Evolutionary conservation across 176 grass and related monocot species (phyloP).

Genomic region (Canna indica): DNA sequence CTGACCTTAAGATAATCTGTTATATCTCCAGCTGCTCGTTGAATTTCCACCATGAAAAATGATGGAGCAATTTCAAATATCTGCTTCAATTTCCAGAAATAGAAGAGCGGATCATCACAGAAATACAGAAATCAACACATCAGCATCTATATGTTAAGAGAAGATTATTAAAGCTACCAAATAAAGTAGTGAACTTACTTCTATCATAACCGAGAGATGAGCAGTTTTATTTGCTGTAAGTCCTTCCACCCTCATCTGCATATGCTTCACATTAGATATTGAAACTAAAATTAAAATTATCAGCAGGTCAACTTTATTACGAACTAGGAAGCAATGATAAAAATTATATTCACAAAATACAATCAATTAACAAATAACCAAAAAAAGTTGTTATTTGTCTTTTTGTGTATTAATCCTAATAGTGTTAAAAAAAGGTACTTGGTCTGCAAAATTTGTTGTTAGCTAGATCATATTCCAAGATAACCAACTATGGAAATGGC

Average conservation of each 20-base stretch:
- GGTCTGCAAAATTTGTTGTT: too few relatives aligned
- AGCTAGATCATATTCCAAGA: too few relatives aligned
- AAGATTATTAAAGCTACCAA: slow-evolving; percentile 10
- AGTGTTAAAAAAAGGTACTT: too few relatives aligned
- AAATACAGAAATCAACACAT: not conserved
- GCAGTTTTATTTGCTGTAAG: slow-evolving; percentile 52
- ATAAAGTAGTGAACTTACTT: slow-evolving; percentile 50
- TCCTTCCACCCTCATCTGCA: slow-evolving; percentile 84
- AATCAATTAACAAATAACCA: too few relatives aligned
- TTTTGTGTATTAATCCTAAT: too few relatives aligned
- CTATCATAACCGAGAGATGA: slow-evolving; percentile 80
- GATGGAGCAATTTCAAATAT: slow-evolving; percentile 94
- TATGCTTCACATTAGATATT: not conserved
- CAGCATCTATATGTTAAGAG: not conserved
- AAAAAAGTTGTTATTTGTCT: too few relatives aligned
- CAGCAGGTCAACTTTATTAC: not conserved
- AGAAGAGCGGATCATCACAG: slow-evolving; percentile 2
- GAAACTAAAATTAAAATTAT: not conserved
- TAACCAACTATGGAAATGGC: too few relatives aligned
- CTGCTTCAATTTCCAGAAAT: slow-evolving; percentile 29
- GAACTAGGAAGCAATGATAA: not conserved
- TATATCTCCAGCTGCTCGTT: slow-evolving; percentile 66
- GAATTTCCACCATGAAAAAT: slow-evolving; percentile 82
- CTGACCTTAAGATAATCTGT: slow-evolving; percentile 73
- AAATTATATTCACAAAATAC: too few relatives aligned